A percentile compares a stretch with the other conserved stretches of the same genome.
Conservation (phyloP, 2,329 filamentous ascomycete genomes). For the Thelonectria discophora region DNA sequence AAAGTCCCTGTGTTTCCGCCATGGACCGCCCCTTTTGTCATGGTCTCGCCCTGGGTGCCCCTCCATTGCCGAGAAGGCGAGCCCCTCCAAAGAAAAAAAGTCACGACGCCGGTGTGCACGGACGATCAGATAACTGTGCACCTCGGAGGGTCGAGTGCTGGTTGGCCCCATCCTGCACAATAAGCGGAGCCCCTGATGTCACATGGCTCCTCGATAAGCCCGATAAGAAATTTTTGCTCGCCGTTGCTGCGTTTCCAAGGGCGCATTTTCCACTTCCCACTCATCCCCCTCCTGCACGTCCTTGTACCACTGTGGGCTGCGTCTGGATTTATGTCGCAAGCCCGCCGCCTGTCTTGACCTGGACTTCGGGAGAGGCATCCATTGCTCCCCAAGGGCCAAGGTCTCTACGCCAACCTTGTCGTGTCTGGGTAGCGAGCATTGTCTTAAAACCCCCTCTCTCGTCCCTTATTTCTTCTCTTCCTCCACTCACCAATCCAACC, state of each 20-base stretch:
- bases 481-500: neutral
- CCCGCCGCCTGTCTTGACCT: constrained; percentile 24
- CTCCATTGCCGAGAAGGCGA: constrained; percentile 5
- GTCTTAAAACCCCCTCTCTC: constrained; percentile 18
- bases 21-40: constrained; percentile 2
- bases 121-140: constrained; percentile 39
- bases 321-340: constrained; percentile 26
- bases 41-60: constrained; percentile 12
- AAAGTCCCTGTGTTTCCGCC: constrained; percentile 4
- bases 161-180: constrained; percentile 21
- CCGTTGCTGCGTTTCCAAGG: constrained; percentile 19
- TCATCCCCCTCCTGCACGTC: constrained; percentile 10
- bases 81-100: constrained; percentile 14
- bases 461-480: constrained; percentile 9
- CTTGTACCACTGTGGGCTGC: constrained; percentile 6
- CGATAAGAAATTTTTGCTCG: constrained; percentile 41
- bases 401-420: neutral
- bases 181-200: constrained; percentile 36
- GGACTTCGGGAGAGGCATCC: constrained; percentile 3
- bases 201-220: constrained; percentile 33
- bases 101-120: constrained; percentile 27
- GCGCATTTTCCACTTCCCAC: constrained; percentile 16
- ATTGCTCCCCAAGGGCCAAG: constrained; percentile 1
- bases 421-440: neutral
- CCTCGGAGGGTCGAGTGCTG: neutral